Base-by-base conservation (phyloP, 2,329 filamentous ascomycete genomes). In the Juglanconis oblonga region DNA sequence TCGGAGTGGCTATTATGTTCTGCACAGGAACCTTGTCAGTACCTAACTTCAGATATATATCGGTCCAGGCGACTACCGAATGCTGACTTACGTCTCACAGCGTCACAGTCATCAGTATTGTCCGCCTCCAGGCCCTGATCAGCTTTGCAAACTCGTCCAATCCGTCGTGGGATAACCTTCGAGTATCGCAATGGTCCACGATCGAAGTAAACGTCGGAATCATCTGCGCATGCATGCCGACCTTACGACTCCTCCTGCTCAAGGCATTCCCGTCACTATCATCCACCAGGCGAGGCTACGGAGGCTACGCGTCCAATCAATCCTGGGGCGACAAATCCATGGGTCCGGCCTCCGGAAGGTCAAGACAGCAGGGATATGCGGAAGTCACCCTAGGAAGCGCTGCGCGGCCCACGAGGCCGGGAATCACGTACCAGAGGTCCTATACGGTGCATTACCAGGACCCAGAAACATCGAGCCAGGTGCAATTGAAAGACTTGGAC, bases 1-100 rank as follows among this genome's bases (percentile, higher is more conserved):
- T 77, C 6, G 73, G 76, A 14, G 61, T 62, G 14, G 61, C 50
- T 4, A 62, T 80, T 52, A 81, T 82, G 77, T 81, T 82, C 62
- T 71, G 70, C n/a, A 74, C 81, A 3, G 79, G 79, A 5, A 69
- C 71, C 2, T 75, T 75, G 69, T 70, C 53, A 52, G 67, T 66
- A 2, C 29, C 38, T 4, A 24, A 4, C n/a, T 1, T 36, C 7
- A 44, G 14, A 3, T 17, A n/a, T n/a, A 6, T 9, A 5, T 29
- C 17, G 5, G 4, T 9, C 5, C 4, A 7, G 17, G 10, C 9
- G 8, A n/a, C 4, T 24, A 44, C 32, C 7, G 3, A 14, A 7
- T 49, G 32, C 54, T 58, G 31, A 58, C 17, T 38, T 17, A 9
- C n/a, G 11, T 14, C 17, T 55, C n/a, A 29, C 38, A 69, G 67